A percentile compares a stretch with the other conserved stretches of the same genome.
Evolutionary conservation across 2,329 filamentous ascomycete species (phyloP).

Genomic region (Claviceps humidiphila): DNA sequence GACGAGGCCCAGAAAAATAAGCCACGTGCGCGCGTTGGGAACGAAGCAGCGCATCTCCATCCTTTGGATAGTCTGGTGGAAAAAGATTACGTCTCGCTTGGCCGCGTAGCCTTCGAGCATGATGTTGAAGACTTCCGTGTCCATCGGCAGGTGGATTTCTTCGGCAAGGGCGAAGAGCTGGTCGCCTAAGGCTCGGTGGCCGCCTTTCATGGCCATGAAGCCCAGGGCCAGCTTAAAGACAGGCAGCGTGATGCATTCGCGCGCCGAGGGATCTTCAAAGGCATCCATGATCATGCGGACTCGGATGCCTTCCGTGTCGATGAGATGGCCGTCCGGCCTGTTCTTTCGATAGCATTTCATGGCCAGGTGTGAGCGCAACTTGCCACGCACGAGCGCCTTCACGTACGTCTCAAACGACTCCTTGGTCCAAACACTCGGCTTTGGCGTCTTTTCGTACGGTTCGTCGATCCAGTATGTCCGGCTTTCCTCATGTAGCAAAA

Average conservation of each 20-base stretch:
- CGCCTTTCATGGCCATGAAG: conserved; percentile 24
- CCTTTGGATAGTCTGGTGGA: conserved; percentile 24
- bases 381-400: conserved; percentile 24
- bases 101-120: conserved; percentile 28
- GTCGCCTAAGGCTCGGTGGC: conserved; percentile 20
- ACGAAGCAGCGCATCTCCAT: conserved; percentile 27
- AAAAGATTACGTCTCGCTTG: conserved; percentile 26
- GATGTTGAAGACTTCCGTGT: conserved; percentile 35
- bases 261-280: conserved; percentile 24
- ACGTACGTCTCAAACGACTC: conserved; percentile 30
- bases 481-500: conserved; percentile 24
- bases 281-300: conserved; percentile 24
- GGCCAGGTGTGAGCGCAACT: conserved; percentile 19
- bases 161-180: conserved; percentile 25
- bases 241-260: conserved; percentile 22
- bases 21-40: conserved; percentile 34
- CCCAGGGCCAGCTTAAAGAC: conserved; percentile 31
- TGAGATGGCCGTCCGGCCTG: conserved; percentile 13
- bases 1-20: conserved; percentile 37
- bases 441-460: conserved; percentile 25
- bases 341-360: conserved; percentile 22
- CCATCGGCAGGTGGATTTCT: conserved; percentile 25
- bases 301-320: conserved; percentile 25
- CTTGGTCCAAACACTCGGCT: conserved; percentile 27
- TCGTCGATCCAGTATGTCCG: conserved; percentile 17